Base-by-base conservation (phyloP, 495 filamentous ascomycete genomes). In the Friedmanniomyces simplex region DNA sequence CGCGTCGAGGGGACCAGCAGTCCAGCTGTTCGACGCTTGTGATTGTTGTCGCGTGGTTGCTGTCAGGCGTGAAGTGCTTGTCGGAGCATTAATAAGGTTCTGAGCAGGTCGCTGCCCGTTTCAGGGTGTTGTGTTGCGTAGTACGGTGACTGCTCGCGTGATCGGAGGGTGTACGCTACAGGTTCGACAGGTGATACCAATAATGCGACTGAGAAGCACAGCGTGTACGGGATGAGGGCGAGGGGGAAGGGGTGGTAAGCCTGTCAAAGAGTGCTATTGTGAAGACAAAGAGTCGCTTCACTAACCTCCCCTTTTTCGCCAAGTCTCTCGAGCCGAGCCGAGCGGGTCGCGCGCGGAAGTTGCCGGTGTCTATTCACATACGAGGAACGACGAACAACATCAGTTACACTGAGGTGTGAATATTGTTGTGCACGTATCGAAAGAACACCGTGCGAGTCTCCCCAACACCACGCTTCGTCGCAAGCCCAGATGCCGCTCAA, bases 401-500 rank as follows among this genome's bases (percentile, higher is more conserved):
- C 28, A n/a, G n/a, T n/a, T 10, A 32, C 4, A 32, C 28, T 3
- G 3, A 3, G 28, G 10, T 32, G 28, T 32, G 10, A 10, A 32
- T 10, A 32, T 4, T 32, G 10, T 4, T 32, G 10, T 3, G 28
- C 28, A 32, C 28, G 28, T 32, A 32, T 32, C 10, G 28, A 32
- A 32, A 3, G 28, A 32, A 32, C 10, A 32, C 28, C 10, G 28
- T 10, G 28, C 28, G 10, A 3, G 10, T 32, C 49, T 54, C 45
- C 49, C 50, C 50, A 54, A 32, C 41, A 45, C 50, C 22, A 58
- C 45, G 41, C 55, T 43, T n/a, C 22, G 36, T 42, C 26, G n/a
- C 18, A 56, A 49, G 34, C 28, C n/a, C 6, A 48, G 36, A 30
- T 39, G 10, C 46, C 37, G n/a, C n/a, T n/a, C 41, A 51, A 34